Conservation (phyloP, 176 grass and related monocot genomes). For the Cenchrus fungigraminus region DNA sequence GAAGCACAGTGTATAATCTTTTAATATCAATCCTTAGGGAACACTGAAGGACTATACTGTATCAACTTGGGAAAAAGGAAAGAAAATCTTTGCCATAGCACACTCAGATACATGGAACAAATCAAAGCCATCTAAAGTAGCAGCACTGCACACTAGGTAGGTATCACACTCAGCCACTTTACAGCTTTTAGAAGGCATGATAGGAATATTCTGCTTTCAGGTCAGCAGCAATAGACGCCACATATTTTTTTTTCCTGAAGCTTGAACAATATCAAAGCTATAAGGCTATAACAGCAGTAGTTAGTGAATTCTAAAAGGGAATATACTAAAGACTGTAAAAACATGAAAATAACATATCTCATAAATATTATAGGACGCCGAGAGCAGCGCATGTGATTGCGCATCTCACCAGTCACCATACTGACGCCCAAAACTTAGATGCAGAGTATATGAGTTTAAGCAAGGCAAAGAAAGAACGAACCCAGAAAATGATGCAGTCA, state of each 20-base stretch:
- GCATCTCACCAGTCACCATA: background rate
- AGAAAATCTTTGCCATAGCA: background rate
- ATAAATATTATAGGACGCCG: background rate
- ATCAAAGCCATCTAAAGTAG: conserved; percentile 21
- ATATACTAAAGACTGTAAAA: background rate
- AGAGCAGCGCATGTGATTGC: background rate
- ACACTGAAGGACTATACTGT: background rate
- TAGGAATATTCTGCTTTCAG: conserved; percentile 37
- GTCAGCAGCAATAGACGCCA: conserved; percentile 20
- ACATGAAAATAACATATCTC: background rate
- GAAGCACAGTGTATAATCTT: background rate
- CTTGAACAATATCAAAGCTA: conserved; percentile 9
- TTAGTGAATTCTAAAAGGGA: background rate
- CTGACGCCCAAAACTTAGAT: background rate
- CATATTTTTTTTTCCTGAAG: background rate
- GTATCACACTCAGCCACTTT: conserved; percentile 19
- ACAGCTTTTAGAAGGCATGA: background rate
- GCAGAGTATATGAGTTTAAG: background rate
- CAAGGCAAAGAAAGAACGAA: background rate
- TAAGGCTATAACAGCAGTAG: background rate
- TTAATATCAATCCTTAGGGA: background rate
- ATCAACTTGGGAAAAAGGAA: background rate
- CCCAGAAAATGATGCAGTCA: background rate
- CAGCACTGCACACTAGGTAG: conserved; percentile 8
- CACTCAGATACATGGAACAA: background rate